Percentiles rank a stretch among this genome's conserved stretches.
Evolutionary conservation across 495 filamentous ascomycete genomes (phyloP).

Genomic region (Aspergillus kassunensis): DNA sequence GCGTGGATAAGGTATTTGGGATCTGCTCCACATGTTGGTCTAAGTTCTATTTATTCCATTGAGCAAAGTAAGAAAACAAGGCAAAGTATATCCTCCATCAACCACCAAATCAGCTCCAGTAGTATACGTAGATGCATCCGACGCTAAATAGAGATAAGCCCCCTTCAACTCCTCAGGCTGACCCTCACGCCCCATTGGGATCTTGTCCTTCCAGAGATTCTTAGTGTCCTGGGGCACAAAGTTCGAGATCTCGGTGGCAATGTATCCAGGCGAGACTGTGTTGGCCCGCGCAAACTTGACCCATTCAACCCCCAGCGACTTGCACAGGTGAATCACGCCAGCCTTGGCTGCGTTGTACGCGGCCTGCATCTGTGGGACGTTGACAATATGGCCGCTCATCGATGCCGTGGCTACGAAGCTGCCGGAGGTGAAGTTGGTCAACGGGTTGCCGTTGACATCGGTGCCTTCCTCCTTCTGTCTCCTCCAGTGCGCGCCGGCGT

Average conservation of each 20-base stretch:
- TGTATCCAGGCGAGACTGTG: constrained; percentile 79
- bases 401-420: constrained; percentile 23
- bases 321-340: constrained; percentile 49
- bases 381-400: constrained; percentile 16
- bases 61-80: no score
- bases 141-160: constrained; percentile 62
- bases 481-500: constrained; percentile 66
- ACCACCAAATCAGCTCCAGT: constrained; percentile 68
- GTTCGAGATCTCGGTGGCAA: constrained; percentile 59
- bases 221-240: constrained; percentile 64
- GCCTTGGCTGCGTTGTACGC: constrained; percentile 64
- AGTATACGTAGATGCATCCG: constrained; percentile 69
- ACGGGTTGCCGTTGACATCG: constrained; percentile 58
- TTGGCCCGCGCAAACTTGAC: constrained; percentile 78
- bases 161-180: constrained; percentile 58
- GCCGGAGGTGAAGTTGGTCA: constrained; percentile 44
- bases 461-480: constrained; percentile 63
- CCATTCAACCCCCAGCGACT: constrained; percentile 77
- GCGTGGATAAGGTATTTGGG: no score
- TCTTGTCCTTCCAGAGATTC: constrained; percentile 70
- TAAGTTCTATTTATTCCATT: no score
- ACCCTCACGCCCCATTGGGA: constrained; percentile 57
- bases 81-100: constrained; percentile 48
- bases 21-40: no score
- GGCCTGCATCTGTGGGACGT: constrained; percentile 50